Evolutionary conservation across 2,329 filamentous ascomycete species (phyloP).

Genomic region (Reticulascus tulasneorum): DNA sequence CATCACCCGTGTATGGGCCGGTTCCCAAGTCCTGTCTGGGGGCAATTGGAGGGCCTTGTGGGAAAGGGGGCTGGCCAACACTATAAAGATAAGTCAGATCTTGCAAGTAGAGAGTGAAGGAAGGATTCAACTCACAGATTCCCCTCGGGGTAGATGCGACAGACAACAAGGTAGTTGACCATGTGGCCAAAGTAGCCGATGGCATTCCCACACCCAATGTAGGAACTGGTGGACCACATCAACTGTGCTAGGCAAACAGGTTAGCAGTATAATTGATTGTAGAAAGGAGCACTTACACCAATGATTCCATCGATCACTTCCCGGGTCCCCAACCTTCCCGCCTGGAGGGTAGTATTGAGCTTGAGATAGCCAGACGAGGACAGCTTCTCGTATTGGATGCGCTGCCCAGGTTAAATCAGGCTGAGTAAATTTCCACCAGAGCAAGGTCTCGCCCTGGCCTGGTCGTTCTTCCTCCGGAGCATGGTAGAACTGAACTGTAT

Average conservation of each 20-base stretch:
- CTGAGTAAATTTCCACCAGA: no score
- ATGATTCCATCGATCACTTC: conserved; percentile 31
- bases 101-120: neutral
- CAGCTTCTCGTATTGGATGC: no score
- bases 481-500: conserved; percentile 23
- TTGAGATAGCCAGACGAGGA: conserved; percentile 26
- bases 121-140: conserved; percentile 29
- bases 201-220: conserved; percentile 29
- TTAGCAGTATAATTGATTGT: neutral
- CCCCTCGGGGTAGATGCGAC: conserved; percentile 29
- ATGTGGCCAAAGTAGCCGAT: conserved; percentile 24
- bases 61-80: conserved; percentile 1
- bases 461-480: conserved; percentile 24
- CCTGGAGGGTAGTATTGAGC: conserved; percentile 22
- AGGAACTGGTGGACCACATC: conserved; percentile 29
- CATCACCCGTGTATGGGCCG: conserved; percentile 5
- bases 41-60: neutral
- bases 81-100: neutral
- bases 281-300: conserved; percentile 25
- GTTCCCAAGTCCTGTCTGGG: conserved; percentile 3
- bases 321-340: no score
- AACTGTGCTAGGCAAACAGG: conserved; percentile 26
- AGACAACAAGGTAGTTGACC: conserved; percentile 29
- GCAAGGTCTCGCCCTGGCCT: conserved; percentile 30
- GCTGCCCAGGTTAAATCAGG: no score